phyloP scores from a whole-genome alignment of 345 rosid genomes.

The Eucalyptus curtisii region DNA sequence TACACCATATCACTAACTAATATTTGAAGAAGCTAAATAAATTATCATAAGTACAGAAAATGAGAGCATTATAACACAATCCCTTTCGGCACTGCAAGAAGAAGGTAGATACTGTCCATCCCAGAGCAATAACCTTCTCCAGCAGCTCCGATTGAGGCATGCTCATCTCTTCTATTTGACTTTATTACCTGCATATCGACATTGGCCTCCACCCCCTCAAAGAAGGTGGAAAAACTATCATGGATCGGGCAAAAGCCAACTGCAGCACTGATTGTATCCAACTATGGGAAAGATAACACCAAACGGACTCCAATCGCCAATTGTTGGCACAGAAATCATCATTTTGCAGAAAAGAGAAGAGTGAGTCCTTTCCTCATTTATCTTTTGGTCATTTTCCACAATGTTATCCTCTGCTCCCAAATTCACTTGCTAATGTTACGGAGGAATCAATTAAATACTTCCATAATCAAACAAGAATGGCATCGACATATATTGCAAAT shows the following conservation, averaged over 20 bases:
- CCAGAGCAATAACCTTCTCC: neutral
- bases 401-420: neutral
- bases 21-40: neutral
- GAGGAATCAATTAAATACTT: neutral
- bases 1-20: neutral
- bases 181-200: neutral
- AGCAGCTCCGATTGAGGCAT: neutral
- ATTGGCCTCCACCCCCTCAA: neutral
- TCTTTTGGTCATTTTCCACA: neutral
- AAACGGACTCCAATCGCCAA: neutral
- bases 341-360: neutral
- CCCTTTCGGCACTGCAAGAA: neutral
- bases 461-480: neutral
- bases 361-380: neutral
- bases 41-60: neutral
- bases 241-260: neutral
- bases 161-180: neutral
- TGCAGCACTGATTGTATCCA: neutral
- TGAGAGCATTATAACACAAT: neutral
- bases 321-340: neutral
- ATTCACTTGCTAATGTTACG: neutral
- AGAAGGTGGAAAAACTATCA: neutral
- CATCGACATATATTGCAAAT: neutral
- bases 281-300: neutral
- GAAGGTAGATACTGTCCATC: neutral